Base-by-base conservation (phyloP, 169 alveolate species). In the Plasmodium coatneyi region DNA sequence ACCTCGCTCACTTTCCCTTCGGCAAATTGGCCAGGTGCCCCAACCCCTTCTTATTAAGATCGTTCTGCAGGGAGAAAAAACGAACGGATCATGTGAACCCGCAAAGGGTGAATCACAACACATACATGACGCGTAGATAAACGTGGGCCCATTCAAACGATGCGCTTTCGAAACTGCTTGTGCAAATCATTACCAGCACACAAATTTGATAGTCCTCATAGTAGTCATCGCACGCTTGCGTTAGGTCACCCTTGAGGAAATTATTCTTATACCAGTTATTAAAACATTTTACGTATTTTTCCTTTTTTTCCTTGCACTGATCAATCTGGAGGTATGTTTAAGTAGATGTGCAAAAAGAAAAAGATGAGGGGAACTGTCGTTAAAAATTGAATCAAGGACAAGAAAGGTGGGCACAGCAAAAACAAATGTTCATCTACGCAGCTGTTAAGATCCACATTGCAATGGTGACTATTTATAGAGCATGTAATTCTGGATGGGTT, bases 171-270 rank as follows among this genome's bases (percentile, higher is more conserved):
- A 66, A 66, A 22, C 74, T 71, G 32, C 6, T 28, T 34, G 6
- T 81, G 41, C 19, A 14, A 81, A 16, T 30, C 70, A 52, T 86
- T 90, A 96, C 97, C 90, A 92, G 60, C 12, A 96, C 66, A 78
- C 97, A 96, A n/a, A 95, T 92, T 91, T 95, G 95, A 70, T 96
- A 96, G 16, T 92, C 96, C 52, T 83, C 83, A 74, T 95, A 94
- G 71, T 94, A 83, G 25, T 71, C 83, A 30, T 93, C 91, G 60
- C 97, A 96, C 16, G 95, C 93, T 81, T 96, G 97, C 82, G 92
- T 93, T 83, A 96, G 78, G 41, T 92, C 92, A 14, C 97, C 97
- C 91, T 96, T 96, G 76, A 96, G 97, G 71, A 96, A 80, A 52
- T 96, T 95, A 80, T 96, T 84, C 76, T 92, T 96, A 72, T 95